Percentiles rank a stretch among this genome's conserved stretches.
Conservation (phyloP, 106 monocot species). For the Acorus calamus region DNA sequence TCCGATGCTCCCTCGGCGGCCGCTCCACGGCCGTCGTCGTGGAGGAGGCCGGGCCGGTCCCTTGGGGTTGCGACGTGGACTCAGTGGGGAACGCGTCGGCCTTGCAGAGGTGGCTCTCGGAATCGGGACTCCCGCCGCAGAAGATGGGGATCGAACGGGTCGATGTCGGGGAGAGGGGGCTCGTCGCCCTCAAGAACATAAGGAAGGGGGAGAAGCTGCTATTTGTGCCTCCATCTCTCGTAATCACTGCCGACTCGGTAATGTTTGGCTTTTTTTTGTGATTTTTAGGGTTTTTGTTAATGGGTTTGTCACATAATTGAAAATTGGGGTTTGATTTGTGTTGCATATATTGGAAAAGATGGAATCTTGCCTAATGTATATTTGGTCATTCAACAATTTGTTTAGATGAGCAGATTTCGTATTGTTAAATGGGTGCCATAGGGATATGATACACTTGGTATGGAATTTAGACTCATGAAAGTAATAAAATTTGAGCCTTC, state of each 20-base stretch:
- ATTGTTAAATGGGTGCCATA: too few relatives aligned
- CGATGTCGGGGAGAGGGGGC: slow-evolving; percentile 83
- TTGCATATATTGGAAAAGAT: too few relatives aligned
- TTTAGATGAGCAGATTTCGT: too few relatives aligned
- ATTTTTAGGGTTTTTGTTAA: background rate
- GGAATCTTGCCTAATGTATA: too few relatives aligned
- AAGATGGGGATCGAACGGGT: slow-evolving; percentile 74
- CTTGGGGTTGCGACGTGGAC: slow-evolving; percentile 80
- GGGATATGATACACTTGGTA: too few relatives aligned
- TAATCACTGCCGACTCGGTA: slow-evolving; percentile 83
- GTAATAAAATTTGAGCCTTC: too few relatives aligned
- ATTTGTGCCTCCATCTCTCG: slow-evolving; percentile 82
- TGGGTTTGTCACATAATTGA: background rate
- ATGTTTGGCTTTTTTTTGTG: background rate
- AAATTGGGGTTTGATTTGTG: background rate
- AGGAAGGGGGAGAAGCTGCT: slow-evolving; percentile 94
- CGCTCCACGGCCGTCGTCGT: background rate
- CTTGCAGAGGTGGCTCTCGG: slow-evolving; percentile 76
- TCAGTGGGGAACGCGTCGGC: slow-evolving; percentile 52
- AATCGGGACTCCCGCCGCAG: slow-evolving; percentile 72
- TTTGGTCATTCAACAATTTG: too few relatives aligned
- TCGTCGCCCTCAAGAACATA: slow-evolving; percentile 86
- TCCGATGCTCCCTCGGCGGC: background rate
- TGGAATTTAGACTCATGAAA: too few relatives aligned
- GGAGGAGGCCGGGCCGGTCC: slow-evolving; percentile 11